These are phyloP conservation scores for Lactarius vividus DNA, from an alignment of 768 basidiomycete genomes.

Conservation along the genomic window DNA sequence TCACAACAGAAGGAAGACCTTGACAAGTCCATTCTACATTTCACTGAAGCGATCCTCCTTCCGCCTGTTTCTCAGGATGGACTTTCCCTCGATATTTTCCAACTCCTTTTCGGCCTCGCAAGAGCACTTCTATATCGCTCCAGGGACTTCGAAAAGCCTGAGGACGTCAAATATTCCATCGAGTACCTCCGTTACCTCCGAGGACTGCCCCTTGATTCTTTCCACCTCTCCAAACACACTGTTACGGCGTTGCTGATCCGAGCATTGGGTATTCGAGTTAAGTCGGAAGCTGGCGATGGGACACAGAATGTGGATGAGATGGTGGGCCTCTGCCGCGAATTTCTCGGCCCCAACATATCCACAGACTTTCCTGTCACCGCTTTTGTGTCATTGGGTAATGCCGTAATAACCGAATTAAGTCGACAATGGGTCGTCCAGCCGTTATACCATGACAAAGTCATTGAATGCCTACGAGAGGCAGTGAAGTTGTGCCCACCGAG, in stretches of 20 bases:
- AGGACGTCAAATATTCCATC: neutral
- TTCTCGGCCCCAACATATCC: neutral
- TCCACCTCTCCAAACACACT: neutral
- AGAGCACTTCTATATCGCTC: neutral
- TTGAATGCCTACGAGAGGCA: neutral
- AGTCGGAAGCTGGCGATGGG: neutral
- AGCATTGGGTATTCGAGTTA: neutral
- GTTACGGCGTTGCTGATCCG: neutral
- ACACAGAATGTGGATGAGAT: neutral
- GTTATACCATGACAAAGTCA: neutral
- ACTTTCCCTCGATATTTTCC: neutral
- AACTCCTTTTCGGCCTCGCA: neutral
- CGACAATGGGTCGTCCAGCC: neutral
- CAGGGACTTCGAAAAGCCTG: neutral
- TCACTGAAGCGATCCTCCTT: neutral
- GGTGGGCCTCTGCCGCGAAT: neutral
- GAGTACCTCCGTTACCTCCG: neutral
- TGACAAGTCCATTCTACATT: neutral
- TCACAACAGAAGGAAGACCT: neutral
- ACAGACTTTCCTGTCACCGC: neutral
- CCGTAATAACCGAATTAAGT: neutral
- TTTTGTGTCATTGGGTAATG: neutral
- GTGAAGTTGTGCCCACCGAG: neutral
- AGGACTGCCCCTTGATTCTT: neutral
- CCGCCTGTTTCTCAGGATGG: neutral